Evolutionary conservation across 2,329 filamentous ascomycete genomes (phyloP).

Genomic region (Fusarium paranaense): DNA sequence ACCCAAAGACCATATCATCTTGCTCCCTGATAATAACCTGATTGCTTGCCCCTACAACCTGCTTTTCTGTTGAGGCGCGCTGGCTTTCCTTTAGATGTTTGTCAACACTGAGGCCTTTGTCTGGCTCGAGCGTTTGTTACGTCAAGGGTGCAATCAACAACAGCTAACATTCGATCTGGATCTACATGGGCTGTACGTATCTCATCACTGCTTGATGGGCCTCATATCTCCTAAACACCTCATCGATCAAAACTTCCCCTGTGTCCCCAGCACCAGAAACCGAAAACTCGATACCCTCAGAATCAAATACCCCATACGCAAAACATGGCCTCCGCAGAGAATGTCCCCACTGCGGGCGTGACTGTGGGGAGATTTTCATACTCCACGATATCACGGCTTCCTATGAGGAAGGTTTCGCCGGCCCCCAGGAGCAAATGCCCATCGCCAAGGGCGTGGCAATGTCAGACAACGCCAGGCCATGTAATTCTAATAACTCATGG

Average conservation of each 20-base stretch:
- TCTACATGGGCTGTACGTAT: not conserved
- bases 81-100: constrained; percentile 1
- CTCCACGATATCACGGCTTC: constrained; percentile 1
- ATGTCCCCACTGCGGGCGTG: not conserved
- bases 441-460: not conserved
- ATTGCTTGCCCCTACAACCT: not conserved
- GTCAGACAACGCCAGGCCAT: not conserved
- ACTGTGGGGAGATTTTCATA: not conserved
- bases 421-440: not conserved
- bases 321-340: not conserved
- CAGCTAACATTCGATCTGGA: not conserved
- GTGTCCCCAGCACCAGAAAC: not conserved
- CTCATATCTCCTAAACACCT: not conserved
- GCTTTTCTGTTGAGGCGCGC: not conserved
- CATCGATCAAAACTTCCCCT: not conserved
- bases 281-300: not conserved
- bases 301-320: not conserved
- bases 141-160: not conserved
- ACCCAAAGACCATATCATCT: not conserved
- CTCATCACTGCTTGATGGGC: not conserved
- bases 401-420: constrained; percentile 1
- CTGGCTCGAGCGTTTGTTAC: not conserved
- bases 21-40: not conserved
- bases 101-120: not conserved
- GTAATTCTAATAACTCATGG: not conserved